Conservation (phyloP, 2,329 filamentous ascomycete genomes). For the Aspergillus ustus region DNA sequence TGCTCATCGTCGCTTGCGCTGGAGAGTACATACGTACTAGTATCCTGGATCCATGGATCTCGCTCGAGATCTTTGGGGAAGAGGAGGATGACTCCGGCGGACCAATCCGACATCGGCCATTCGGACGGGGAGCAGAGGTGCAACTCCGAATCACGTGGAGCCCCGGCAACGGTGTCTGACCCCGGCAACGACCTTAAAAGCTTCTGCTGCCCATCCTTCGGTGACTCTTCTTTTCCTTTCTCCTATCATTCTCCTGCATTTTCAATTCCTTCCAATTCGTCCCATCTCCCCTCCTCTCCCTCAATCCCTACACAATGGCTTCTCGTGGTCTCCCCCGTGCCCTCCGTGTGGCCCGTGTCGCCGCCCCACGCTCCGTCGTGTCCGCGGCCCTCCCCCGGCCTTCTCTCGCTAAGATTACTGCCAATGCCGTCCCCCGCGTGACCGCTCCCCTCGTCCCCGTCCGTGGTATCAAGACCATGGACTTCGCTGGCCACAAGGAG, state of each 20-base stretch:
- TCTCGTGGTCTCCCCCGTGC: slow-evolving; percentile 58
- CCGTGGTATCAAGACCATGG: slow-evolving; percentile 96
- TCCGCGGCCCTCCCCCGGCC: slow-evolving; percentile 59
- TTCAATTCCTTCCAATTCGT: slow-evolving; percentile 12
- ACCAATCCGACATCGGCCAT: slow-evolving; percentile 17
- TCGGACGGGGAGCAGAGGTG: slow-evolving; percentile 33
- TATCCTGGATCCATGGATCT: background rate
- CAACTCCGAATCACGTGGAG: slow-evolving; percentile 36
- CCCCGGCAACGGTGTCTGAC: slow-evolving; percentile 10
- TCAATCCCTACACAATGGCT: slow-evolving; percentile 47
- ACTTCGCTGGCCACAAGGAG: slow-evolving; percentile 96
- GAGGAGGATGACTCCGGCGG: slow-evolving; percentile 4
- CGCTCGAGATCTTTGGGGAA: background rate
- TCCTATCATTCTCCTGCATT: slow-evolving; percentile 17
- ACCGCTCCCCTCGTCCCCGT: slow-evolving; percentile 49
- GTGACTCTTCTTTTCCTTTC: slow-evolving; percentile 20
- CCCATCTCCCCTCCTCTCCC: slow-evolving; percentile 21
- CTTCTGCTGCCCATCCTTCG: slow-evolving; percentile 10
- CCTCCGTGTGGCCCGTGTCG: slow-evolving; percentile 62
- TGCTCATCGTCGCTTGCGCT: background rate
- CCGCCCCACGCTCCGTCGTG: slow-evolving; percentile 62
- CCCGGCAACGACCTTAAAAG: slow-evolving; percentile 28
- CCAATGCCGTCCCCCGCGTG: slow-evolving; percentile 47
- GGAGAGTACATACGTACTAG: background rate
- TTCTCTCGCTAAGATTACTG: slow-evolving; percentile 50